Percentiles rank a stretch among this genome's conserved stretches.
These are phyloP conservation scores for Metschnikowia arizonensis DNA, from an alignment of 805 yeast genomes.

Conservation along the genomic window DNA sequence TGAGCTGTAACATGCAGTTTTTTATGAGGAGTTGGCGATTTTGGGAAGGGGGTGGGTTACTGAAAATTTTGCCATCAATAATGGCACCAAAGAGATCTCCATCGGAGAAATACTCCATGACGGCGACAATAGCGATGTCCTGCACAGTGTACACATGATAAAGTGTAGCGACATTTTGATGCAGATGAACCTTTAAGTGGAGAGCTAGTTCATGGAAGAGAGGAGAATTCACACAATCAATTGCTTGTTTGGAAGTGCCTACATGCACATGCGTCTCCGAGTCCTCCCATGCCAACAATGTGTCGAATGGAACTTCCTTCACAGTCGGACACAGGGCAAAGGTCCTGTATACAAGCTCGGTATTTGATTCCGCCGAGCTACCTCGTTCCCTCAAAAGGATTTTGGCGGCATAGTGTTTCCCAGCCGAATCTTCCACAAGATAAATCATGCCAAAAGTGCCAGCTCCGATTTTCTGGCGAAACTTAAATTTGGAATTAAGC, in stretches of 20 bases:
- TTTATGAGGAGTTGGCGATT: constrained; percentile 44
- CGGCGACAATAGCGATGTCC: constrained; percentile 53
- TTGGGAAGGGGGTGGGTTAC: constrained; percentile 48
- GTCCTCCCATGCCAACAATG: background rate
- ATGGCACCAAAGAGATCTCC: constrained; percentile 87
- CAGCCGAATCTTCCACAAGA: constrained; percentile 45
- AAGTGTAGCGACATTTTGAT: constrained; percentile 73
- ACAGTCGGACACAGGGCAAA: constrained; percentile 7
- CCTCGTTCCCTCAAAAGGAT: constrained; percentile 42
- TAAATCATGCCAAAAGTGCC: constrained; percentile 45
- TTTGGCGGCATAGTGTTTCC: constrained; percentile 63
- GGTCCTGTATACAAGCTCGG: background rate
- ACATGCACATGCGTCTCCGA: too few relatives aligned
- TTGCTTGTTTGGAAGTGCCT: too few relatives aligned
- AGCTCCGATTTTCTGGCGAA: constrained; percentile 42
- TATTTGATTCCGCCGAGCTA: background rate
- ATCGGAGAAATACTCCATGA: constrained; percentile 81
- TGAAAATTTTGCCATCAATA: constrained; percentile 66
- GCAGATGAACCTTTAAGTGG: constrained; percentile 71
- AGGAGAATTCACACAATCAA: too few relatives aligned
- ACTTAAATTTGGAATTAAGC: constrained; percentile 55
- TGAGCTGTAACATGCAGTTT: constrained; percentile 39
- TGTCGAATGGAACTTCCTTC: constrained; percentile 8
- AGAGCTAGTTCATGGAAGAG: constrained; percentile 63
- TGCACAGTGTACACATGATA: constrained; percentile 66